phyloP scores from a whole-genome alignment of 768 basidiomycete species.

The Tulasnella sp. region DNA sequence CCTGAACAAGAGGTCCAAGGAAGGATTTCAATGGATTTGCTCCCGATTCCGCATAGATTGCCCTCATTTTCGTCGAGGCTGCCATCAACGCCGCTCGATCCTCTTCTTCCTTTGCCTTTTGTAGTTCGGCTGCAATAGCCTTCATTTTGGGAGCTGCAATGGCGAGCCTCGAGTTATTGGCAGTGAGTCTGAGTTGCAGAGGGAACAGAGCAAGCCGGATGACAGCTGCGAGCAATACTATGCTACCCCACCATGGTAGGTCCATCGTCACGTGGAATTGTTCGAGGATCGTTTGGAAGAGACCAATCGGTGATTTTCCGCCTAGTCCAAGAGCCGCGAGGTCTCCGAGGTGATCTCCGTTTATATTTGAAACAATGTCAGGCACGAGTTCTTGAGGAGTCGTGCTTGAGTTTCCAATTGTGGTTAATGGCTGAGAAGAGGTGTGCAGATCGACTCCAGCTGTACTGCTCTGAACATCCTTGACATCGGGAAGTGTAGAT shows the following conservation, averaged over 20 bases:
- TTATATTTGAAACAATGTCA: too few relatives aligned
- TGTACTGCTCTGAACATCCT: too few relatives aligned
- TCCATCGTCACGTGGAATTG: constrained; percentile 53
- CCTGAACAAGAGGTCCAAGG: constrained; percentile 49
- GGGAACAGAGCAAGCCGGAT: constrained; percentile 52
- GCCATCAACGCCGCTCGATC: constrained; percentile 35
- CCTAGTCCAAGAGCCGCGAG: constrained; percentile 53
- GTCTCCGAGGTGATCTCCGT: constrained; percentile 35
- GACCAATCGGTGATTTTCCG: constrained; percentile 50
- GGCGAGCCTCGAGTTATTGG: constrained; percentile 45
- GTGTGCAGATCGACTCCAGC: too few relatives aligned
- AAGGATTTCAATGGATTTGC: constrained; percentile 46
- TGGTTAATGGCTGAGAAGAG: too few relatives aligned
- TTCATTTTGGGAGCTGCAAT: constrained; percentile 45
- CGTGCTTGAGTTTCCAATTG: too few relatives aligned
- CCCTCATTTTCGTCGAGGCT: constrained; percentile 34
- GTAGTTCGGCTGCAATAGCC: constrained; percentile 18
- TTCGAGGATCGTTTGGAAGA: constrained; percentile 52
- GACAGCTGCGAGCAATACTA: constrained; percentile 48
- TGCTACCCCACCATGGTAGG: constrained; percentile 76
- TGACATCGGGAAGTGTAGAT: too few relatives aligned
- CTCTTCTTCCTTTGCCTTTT: constrained; percentile 23
- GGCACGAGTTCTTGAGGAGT: too few relatives aligned
- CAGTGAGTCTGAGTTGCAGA: constrained; percentile 41
- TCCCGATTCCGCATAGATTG: constrained; percentile 50